These are phyloP conservation scores for Leavenworthia alabamica DNA, from an alignment of 345 rosid species.

Conservation along the genomic window DNA sequence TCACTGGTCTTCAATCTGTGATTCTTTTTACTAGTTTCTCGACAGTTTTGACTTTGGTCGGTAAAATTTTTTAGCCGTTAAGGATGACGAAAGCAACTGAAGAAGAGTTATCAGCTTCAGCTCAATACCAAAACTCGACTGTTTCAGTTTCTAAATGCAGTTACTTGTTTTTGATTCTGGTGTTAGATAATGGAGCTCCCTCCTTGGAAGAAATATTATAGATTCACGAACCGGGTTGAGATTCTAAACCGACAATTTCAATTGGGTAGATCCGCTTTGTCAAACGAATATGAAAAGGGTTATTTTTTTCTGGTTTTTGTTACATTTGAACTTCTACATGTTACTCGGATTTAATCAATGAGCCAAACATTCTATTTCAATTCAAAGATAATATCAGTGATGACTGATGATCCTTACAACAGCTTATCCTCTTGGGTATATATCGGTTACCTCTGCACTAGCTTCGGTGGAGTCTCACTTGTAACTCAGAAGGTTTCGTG, in stretches of 20 bases:
- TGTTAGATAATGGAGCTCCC: too few relatives aligned
- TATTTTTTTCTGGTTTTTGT: slow-evolving; percentile 45
- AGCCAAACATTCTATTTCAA: too few relatives aligned
- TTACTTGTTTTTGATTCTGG: slow-evolving; percentile 26
- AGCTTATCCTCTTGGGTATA: too few relatives aligned
- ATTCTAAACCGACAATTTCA: slow-evolving; percentile 52
- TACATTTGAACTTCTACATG: too few relatives aligned
- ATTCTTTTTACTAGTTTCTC: slow-evolving; percentile 14
- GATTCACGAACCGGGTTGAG: slow-evolving; percentile 19
- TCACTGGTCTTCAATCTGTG: not conserved
- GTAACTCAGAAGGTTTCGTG: too few relatives aligned
- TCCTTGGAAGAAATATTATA: too few relatives aligned
- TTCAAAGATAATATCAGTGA: too few relatives aligned
- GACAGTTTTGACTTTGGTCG: slow-evolving; percentile 27
- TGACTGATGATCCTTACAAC: too few relatives aligned
- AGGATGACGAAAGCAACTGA: slow-evolving; percentile 17
- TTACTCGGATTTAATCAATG: too few relatives aligned
- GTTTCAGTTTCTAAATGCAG: slow-evolving; percentile 31
- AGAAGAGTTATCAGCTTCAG: not conserved
- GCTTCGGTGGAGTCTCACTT: too few relatives aligned
- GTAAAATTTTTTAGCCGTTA: slow-evolving; percentile 17
- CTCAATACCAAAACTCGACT: slow-evolving; percentile 26
- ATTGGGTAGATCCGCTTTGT: slow-evolving; percentile 48
- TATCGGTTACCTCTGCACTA: too few relatives aligned
- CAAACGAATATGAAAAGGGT: slow-evolving; percentile 51